Evolutionary conservation across 352 stramenopile genomes (phyloP), one percentile per base, ranked within the genome.

Genomic region (Globisporangium solare): DNA sequence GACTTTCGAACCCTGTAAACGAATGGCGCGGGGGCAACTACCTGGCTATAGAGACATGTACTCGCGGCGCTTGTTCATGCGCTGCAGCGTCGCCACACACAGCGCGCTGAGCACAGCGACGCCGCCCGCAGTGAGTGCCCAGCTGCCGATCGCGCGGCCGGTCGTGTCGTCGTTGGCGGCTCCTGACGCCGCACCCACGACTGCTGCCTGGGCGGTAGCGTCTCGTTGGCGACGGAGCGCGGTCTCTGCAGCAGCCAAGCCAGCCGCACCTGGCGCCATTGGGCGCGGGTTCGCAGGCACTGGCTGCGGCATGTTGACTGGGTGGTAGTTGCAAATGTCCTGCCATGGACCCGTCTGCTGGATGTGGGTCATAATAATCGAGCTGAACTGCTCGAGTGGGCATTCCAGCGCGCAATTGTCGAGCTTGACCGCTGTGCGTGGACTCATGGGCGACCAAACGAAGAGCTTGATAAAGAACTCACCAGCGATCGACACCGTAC

Each of bases 241-340:
- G 1, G 27, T 54, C n/a, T 52, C 17, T 8, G 14, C 11, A 17
- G 43, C 14, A 6, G 22, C 41, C 13, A 15, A 14, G 0, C 3
- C n/a, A n/a, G 13, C 20, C 4, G 22, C n/a, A 13, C 35, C 21
- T 22, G 46, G 0, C 14, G 41, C 40, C 21, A 13, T 32, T 27
- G 31, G 5, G 3, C 7, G 39, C 5, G 39, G 39, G 1, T 17
- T 35, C 37, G 40, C 53, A 6, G 58, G n/a, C 2, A 62, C 6
- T 1, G 54, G 17, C 5, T 3, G 53, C 14, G 60, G 47, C 17
- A 42, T 18, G 41, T 81, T 81, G 51, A 82, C 61, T 5, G 79
- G 79, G 48, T 87, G 77, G 63, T 82, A 88, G 52, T 74, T 59
- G 63, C 82, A 92, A 47, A 92, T 79, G 20, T 92, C 74, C 47